Conservation (phyloP, 2,329 filamentous ascomycete species). For the Anthostomella pinea region DNA sequence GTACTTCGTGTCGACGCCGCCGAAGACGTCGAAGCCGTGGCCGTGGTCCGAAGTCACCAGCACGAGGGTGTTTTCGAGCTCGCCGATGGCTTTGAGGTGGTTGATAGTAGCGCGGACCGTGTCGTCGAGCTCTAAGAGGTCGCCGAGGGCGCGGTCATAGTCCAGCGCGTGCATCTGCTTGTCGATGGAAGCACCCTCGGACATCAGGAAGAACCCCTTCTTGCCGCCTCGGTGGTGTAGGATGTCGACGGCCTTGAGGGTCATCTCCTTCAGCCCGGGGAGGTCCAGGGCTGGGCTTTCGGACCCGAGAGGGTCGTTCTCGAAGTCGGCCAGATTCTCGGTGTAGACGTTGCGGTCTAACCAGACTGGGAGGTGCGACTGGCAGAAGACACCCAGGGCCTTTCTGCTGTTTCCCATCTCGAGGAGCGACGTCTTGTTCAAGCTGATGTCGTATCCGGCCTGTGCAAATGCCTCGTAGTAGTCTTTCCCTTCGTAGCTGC, state of each 20-base stretch:
- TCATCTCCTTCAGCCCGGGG: slow-evolving; percentile 86
- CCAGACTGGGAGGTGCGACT: slow-evolving; percentile 77
- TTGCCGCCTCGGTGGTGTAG: slow-evolving; percentile 64
- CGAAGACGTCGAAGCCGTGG: slow-evolving; percentile 85
- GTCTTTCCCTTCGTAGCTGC: slow-evolving; percentile 67
- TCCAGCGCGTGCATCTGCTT: slow-evolving; percentile 88
- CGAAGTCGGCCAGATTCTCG: slow-evolving; percentile 62
- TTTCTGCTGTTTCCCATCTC: slow-evolving; percentile 55
- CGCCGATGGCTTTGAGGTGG: slow-evolving; percentile 63
- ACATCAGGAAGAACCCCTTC: slow-evolving; percentile 84
- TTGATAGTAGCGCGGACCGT: slow-evolving; percentile 72
- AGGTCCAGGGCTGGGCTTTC: slow-evolving; percentile 66
- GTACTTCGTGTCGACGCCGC: slow-evolving; percentile 77
- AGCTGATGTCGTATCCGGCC: slow-evolving; percentile 67
- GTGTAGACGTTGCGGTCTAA: slow-evolving; percentile 80
- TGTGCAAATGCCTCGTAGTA: slow-evolving; percentile 77
- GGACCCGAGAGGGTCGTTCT: slow-evolving; percentile 67
- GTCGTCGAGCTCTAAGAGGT: slow-evolving; percentile 82
- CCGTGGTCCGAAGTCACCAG: slow-evolving; percentile 85
- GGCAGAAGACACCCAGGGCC: slow-evolving; percentile 75
- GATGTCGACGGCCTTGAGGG: slow-evolving; percentile 79
- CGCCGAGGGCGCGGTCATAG: slow-evolving; percentile 81
- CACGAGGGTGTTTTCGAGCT: slow-evolving; percentile 73
- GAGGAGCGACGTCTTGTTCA: slow-evolving; percentile 71
- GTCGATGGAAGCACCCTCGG: slow-evolving; percentile 80